Base-by-base conservation (phyloP, 2,329 filamentous ascomycete species). In the Colletotrichum paranaense region DNA sequence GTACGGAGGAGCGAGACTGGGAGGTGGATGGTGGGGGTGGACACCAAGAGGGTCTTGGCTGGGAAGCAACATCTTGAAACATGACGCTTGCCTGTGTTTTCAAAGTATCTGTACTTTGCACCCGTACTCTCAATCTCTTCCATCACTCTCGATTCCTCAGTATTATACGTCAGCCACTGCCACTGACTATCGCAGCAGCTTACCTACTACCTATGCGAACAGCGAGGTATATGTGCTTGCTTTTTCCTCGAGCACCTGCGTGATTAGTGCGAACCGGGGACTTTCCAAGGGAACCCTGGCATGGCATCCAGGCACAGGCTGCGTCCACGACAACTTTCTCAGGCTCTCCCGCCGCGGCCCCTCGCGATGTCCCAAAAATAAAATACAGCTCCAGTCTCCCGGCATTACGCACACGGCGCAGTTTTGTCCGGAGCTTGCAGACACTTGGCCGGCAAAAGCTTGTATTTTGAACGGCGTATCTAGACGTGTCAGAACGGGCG, bases 11-110 rank as follows among this genome's bases (percentile, higher is more conserved):
- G 62, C 5, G 35, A 42, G 28, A 30, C 12, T 28, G 55, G 26
- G 32, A 24, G 30, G 14, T 72, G 69, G 69, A 73, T 71, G 62
- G 71, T 73, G 71, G 71, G 70, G 71, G 71, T 66, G 62, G 71
- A 28, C 49, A 70, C 60, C 32, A 19, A 56, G 60, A 73, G 55
- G 55, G 60, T 52, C 71, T 62, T 62, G 67, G 60, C 67, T 35
- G n/a, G 60, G 55, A 73, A 57, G 46, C 56, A 60, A 32, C 62
- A 38, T 22, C 35, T 62, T 62, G 60, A 65, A 70, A 73, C 71
- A 65, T 62, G 67, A 70, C 67, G 67, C 67, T 46, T 62, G 35
- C 56, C 42, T 53, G 26, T 65, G 65, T 72, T 68, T 63, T 24
- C 38, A 22, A 57, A 26, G 62, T 58, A 60, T 49, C 19, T 49